Conservation (phyloP, 352 stramenopile species). For the Thraustotheca clavata region DNA sequence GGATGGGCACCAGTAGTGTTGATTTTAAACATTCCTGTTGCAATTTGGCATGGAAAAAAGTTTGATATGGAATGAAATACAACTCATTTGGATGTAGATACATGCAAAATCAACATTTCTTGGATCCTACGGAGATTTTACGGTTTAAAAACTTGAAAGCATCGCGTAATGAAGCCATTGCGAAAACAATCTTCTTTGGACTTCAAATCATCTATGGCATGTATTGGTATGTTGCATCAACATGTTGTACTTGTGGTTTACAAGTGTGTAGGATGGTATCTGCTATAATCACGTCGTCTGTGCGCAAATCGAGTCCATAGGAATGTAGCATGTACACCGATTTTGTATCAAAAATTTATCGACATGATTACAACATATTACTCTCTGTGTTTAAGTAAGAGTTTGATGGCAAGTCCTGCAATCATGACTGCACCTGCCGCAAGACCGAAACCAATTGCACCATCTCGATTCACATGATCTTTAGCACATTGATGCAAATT, state of each 20-base stretch:
- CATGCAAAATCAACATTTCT: constrained; percentile 68
- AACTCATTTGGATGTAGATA: constrained; percentile 27
- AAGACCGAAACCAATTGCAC: constrained; percentile 6
- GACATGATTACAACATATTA: constrained; percentile 1
- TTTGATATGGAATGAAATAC: constrained; percentile 20
- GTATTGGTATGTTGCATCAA: constrained; percentile 54
- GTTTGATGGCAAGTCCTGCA: constrained; percentile 8
- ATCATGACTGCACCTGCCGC: constrained; percentile 11
- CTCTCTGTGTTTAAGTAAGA: constrained; percentile 7
- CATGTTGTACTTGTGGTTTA: constrained; percentile 14
- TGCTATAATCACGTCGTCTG: constrained; percentile 64
- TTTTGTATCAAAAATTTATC: background rate
- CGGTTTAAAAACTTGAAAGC: constrained; percentile 80
- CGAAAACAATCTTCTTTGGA: constrained; percentile 79
- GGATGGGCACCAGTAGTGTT: constrained; percentile 71
- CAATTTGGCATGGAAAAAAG: constrained; percentile 62
- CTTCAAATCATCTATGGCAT: constrained; percentile 86
- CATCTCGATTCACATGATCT: constrained; percentile 6
- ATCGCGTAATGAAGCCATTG: constrained; percentile 67
- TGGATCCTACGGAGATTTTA: constrained; percentile 81
- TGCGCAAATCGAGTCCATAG: constrained; percentile 24
- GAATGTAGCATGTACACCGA: background rate
- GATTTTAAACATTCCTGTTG: constrained; percentile 70
- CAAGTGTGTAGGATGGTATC: constrained; percentile 67
- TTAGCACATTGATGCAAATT: constrained; percentile 9